These are phyloP conservation scores for Macaranga tanarius DNA, from an alignment of 441 rosid genomes.

Conservation along the genomic window DNA sequence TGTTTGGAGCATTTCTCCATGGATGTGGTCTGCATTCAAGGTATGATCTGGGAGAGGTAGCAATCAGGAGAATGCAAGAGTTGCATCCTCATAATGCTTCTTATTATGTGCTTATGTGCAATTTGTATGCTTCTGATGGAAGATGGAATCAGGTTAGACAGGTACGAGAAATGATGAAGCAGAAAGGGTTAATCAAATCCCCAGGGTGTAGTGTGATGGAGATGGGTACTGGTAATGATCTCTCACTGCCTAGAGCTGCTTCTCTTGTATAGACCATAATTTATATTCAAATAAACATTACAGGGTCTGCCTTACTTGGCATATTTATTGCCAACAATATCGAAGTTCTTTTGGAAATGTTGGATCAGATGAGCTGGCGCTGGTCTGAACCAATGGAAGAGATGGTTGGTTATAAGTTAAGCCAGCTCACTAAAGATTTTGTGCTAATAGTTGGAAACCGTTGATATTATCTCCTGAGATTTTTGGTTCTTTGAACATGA, in stretches of 20 bases:
- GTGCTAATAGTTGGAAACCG: background rate
- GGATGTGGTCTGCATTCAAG: constrained; percentile 83
- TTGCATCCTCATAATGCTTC: constrained; percentile 64
- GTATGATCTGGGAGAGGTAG: constrained; percentile 76
- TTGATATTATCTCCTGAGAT: background rate
- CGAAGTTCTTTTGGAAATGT: background rate
- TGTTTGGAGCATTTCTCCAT: constrained; percentile 70
- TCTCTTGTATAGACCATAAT: constrained; percentile 26
- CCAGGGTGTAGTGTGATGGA: constrained; percentile 57
- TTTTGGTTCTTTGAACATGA: background rate
- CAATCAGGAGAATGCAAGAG: constrained; percentile 58
- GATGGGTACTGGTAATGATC: constrained; percentile 33
- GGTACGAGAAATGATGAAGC: constrained; percentile 66
- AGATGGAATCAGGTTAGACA: constrained; percentile 67
- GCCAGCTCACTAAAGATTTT: background rate
- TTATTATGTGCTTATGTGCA: constrained; percentile 71
- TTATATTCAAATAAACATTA: background rate
- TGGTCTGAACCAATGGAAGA: background rate
- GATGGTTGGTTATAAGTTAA: constrained; percentile 1
- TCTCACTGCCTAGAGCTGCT: constrained; percentile 28
- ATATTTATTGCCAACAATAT: background rate
- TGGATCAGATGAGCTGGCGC: background rate
- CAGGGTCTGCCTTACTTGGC: background rate
- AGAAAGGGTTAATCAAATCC: constrained; percentile 50
- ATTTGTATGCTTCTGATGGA: constrained; percentile 79